Evolutionary conservation across 805 yeast species (phyloP), one percentile per base, ranked within the genome.

Genomic region (Cyberlindnera suaveolens): DNA sequence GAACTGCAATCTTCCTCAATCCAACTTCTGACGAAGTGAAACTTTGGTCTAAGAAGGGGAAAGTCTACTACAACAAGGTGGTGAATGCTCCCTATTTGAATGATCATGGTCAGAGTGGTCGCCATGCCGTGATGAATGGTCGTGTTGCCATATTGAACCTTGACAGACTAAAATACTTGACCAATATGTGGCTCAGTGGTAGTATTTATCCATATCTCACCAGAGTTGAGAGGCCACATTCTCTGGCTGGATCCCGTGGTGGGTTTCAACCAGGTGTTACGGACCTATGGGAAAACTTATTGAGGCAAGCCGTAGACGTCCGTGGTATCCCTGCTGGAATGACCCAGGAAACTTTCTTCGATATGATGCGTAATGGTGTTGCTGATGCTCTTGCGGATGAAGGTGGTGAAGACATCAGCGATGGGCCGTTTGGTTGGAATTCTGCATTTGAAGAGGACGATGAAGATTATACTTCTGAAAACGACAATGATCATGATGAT

Each of bases 11-110:
- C 5, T 65, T 66, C 43, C 52, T 68, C 35, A 52, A 60, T 17
- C 72, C 72, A 17, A 64, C 63, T 38, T 51, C 56, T 3, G 65
- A 63, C 39, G 61, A 54, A 33, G 57, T 66, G 19, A 59, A 60
- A 36, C 44, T 62, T 26, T 40, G 45, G 18, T 43, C 51, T 3
- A 48, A 45, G 33, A 47, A 30, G 15, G 49, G 43, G 44, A 49
- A 44, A 63, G 58, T 20, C 43, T 61, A 46, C 49, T 51, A 57
- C 60, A 64, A 56, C 32, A 62, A 58, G 18, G 64, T 66, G 8
- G 68, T 75, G 48, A 75, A 75, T 43, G 84, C 86, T 0, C 93
- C 91, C 13, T 85, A 83, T 56, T 63, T 85, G 56, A 83, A 86
- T 42, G 67, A 70, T 5, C 89, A 84, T 60, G 95, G 95, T 18